Base-by-base conservation (phyloP, 345 rosid species). In the Lenwebbia sp. region DNA sequence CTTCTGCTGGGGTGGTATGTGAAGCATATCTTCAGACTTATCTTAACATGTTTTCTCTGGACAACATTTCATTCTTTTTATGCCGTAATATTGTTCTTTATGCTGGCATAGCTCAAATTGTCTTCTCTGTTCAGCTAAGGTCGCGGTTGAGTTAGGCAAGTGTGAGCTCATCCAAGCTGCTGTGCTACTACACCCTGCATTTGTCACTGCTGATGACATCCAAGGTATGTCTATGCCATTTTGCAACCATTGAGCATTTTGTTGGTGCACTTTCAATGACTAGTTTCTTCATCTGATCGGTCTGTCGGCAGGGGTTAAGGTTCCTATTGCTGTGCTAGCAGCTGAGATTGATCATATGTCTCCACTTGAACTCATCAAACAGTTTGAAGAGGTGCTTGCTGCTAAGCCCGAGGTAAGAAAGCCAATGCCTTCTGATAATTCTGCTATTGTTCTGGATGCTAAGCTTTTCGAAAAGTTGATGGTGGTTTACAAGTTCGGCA, bases 141-240 rank as follows among this genome's bases (percentile, higher is more conserved):
- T 92, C 81, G 96, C 95, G 23, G 97, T 92, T 83, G 94, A 92
- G 86, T 85, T 95, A 49, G 92, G 95, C 11, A 95, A 92, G 88
- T 30, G 52, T 47, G 94, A 86, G 13, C 89, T 92, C 87, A 89
- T 95, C 84, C 92, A 92, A 86, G 96, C 96, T 60, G 93, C 92
- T 82, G 95, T 93, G 62, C 58, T 95, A 76, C 88, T 92, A 83
- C 99, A 96, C 89, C 98, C 98, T 89, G 89, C 95, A 47, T 88
- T 91, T 70, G 95, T 96, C 85, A 89, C 92, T 28, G 87, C 92
- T 23, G 97, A 93, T 56, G 98, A 95, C 85, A 90, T 96, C 78
- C 92, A 93, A 83, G 93, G 99, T 95, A 93, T 75, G 89, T 44
- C 54, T 52, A 2, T 53, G 44, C 49, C 84, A 30, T 56, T 28